These are phyloP conservation scores for Triadica sebifera DNA, from an alignment of 345 rosid species.

Conservation along the genomic window DNA sequence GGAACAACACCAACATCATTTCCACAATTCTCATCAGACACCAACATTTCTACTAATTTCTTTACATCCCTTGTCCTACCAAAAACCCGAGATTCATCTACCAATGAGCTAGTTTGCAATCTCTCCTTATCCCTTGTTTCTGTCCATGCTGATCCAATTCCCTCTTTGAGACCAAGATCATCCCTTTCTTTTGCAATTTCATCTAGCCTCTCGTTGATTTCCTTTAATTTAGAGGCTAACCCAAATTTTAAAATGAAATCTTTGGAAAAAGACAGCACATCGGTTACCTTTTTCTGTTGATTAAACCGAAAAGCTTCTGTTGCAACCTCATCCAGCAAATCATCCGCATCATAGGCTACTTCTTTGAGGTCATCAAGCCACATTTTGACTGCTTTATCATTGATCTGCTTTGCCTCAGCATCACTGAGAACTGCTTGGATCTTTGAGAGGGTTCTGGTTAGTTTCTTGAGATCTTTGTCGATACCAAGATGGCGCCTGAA, in stretches of 20 bases:
- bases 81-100: slow-evolving; percentile 16
- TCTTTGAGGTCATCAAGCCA: slow-evolving; percentile 29
- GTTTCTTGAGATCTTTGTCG: slow-evolving; percentile 13
- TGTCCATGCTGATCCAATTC: not conserved
- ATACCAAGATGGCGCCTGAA: slow-evolving; percentile 8
- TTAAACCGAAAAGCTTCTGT: slow-evolving; percentile 15
- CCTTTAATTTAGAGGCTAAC: slow-evolving; percentile 15
- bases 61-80: slow-evolving; percentile 16
- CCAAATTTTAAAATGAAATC: not conserved
- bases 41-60: slow-evolving; percentile 9
- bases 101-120: slow-evolving; percentile 13
- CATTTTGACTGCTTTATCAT: not conserved
- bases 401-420: slow-evolving; percentile 22
- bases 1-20: slow-evolving; percentile 23
- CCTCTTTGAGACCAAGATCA: slow-evolving; percentile 20
- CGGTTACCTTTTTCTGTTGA: slow-evolving; percentile 7
- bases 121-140: slow-evolving; percentile 9
- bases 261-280: not conserved
- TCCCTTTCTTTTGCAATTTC: slow-evolving; percentile 14
- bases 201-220: slow-evolving; percentile 19
- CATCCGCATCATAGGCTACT: slow-evolving; percentile 21
- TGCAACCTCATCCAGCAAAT: slow-evolving; percentile 24
- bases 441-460: slow-evolving; percentile 2
- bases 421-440: slow-evolving; percentile 26
- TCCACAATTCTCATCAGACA: slow-evolving; percentile 4